Evolutionary conservation across 2,329 filamentous ascomycete genomes (phyloP).

Genomic region (Cordyceps cateniannulata): DNA sequence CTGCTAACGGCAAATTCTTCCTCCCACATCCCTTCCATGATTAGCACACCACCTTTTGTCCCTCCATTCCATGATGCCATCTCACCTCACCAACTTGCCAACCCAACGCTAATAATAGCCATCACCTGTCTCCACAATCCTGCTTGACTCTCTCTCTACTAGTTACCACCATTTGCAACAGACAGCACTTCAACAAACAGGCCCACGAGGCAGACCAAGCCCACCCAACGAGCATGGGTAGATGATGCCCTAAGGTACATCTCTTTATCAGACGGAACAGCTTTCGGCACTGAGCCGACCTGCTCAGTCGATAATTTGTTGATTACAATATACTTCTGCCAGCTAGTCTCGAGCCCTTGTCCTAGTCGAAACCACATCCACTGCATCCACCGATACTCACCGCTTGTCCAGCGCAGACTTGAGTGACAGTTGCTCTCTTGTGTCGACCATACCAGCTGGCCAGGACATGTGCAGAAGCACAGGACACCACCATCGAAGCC

Average conservation of each 20-base stretch:
- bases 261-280: background rate
- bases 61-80: background rate
- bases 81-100: background rate
- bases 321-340: background rate
- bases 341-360: constrained; percentile 6
- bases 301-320: background rate
- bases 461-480: background rate
- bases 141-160: background rate
- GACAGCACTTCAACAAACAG: background rate
- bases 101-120: background rate
- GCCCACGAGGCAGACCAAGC: background rate
- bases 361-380: constrained; percentile 5
- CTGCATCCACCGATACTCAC: constrained; percentile 1
- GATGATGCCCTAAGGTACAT: background rate
- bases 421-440: background rate
- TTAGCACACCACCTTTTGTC: background rate
- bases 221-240: background rate
- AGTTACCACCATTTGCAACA: background rate
- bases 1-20: background rate
- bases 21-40: constrained; percentile 8
- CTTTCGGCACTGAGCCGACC: background rate
- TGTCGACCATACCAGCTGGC: background rate
- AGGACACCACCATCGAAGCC: background rate
- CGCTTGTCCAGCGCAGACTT: background rate
- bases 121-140: background rate